Evolutionary conservation across 169 alveolate genomes (phyloP), one percentile per base, ranked within the genome.

Genomic region (Plasmodium gaboni): DNA sequence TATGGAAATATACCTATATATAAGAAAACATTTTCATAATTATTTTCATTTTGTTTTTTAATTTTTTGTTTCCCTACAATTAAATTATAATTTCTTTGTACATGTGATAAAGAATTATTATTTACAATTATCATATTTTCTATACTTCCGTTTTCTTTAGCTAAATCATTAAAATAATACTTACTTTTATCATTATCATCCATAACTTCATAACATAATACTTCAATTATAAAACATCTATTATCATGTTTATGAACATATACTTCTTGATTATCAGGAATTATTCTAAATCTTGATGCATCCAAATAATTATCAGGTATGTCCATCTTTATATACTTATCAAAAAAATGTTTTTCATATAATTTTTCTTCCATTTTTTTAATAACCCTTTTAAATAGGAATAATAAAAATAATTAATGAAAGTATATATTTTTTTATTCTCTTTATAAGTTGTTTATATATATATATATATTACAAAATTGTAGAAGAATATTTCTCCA

Each of bases 261-360:
- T 13, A 83, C 91, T 69, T 83, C 91, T 83, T 83, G 91, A 48
- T 83, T 83, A 63, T 83, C 91, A 44, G 91, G 91, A 13, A 83
- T 83, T 67, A 53, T 19, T 38, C 91, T 68, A 42, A 51, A 65
- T 22, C 38, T 60, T 0, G 91, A 83, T 3, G 61, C 83, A 15
- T 83, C 91, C 24, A 69, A 17, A 38, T 83, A 83, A 53, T 32
- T 19, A 15, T 68, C 65, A 26, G 91, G 91, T 15, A 83, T 65
- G 61, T 51, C 67, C 91, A 83, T 83, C 67, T 83, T 69, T 10
- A 83, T 67, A 57, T 68, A 69, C 42, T 57, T 42, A 38, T 69
- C 48, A 60, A 83, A 68, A 60, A 83, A 83, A 50, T 83, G 61
- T 17, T 55, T 67, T 48, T 83, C 85, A 24, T 38, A 50, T 57